A percentile compares a stretch with the other conserved stretches of the same genome.
Conservation (phyloP, 306 rosid species). For the Quercus suber region DNA sequence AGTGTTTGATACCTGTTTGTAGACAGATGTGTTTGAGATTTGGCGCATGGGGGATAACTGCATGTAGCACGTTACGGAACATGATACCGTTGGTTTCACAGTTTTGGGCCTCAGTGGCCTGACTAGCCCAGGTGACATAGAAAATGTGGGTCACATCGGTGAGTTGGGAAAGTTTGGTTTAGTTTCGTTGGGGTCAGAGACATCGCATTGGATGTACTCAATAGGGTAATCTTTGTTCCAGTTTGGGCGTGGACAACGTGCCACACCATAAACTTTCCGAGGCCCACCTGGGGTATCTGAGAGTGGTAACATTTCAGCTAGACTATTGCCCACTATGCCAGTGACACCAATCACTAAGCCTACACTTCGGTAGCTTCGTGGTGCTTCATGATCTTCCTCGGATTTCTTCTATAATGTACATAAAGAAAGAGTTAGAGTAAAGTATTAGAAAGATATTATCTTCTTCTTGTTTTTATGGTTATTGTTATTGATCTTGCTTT, state of each 20-base stretch:
- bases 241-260: constrained; percentile 61
- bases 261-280: constrained; percentile 81
- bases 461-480: no score
- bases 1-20: constrained; percentile 63
- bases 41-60: constrained; percentile 60
- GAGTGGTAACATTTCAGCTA: constrained; percentile 76
- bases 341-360: constrained; percentile 63
- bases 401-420: constrained; percentile 38
- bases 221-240: constrained; percentile 67
- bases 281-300: constrained; percentile 75
- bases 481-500: no score
- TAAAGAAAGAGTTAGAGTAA: no score
- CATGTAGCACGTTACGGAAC: constrained; percentile 46
- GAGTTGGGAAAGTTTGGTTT: constrained; percentile 50
- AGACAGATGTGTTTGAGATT: constrained; percentile 69
- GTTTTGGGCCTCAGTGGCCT: constrained; percentile 48
- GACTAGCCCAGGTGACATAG: constrained; percentile 55
- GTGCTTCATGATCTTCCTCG: constrained; percentile 41
- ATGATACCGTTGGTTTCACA: constrained; percentile 53
- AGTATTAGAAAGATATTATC: no score
- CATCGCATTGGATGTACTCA: constrained; percentile 66
- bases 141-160: constrained; percentile 71
- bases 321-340: constrained; percentile 70
- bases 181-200: constrained; percentile 50
- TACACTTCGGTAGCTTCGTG: constrained; percentile 42